These are phyloP conservation scores for Globisporangium nagaii DNA, from an alignment of 352 stramenopile species.

Conservation along the genomic window DNA sequence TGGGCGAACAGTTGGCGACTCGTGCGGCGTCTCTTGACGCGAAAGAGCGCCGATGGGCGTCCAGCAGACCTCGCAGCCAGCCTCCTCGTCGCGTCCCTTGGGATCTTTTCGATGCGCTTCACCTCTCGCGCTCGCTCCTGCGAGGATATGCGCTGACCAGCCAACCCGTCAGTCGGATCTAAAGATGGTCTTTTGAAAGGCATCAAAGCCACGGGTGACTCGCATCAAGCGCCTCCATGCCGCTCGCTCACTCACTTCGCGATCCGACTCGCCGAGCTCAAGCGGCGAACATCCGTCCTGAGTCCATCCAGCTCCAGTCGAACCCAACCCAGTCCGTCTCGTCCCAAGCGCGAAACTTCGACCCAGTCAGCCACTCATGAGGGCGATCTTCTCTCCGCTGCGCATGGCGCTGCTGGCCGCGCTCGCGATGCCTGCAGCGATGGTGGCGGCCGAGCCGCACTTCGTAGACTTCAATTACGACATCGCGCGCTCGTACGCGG, in stretches of 20 bases:
- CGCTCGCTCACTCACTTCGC: neutral
- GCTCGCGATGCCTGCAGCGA: neutral
- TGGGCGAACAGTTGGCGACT: too few species aligned
- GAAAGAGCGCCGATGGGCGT: too few species aligned
- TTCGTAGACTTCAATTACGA: constrained; percentile 11
- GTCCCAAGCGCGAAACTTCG: neutral
- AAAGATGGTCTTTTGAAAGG: too few species aligned
- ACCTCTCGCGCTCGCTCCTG: too few species aligned
- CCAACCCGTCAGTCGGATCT: too few species aligned
- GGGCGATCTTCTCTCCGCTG: neutral
- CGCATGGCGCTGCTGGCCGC: neutral
- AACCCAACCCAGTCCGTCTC: neutral
- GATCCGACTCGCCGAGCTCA: neutral
- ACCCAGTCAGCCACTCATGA: neutral
- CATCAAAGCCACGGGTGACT: too few species aligned
- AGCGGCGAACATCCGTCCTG: neutral
- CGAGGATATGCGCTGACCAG: too few species aligned
- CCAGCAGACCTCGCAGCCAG: too few species aligned
- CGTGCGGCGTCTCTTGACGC: too few species aligned
- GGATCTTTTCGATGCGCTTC: too few species aligned
- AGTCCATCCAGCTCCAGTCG: neutral
- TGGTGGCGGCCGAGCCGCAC: neutral
- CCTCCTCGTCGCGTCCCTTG: too few species aligned
- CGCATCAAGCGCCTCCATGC: neutral
- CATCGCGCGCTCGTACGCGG: constrained; percentile 5